A percentile compares a stretch with the other conserved stretches of the same genome.
Conservation (phyloP, 2,329 filamentous ascomycete genomes). For the Neofusicoccum ribis region DNA sequence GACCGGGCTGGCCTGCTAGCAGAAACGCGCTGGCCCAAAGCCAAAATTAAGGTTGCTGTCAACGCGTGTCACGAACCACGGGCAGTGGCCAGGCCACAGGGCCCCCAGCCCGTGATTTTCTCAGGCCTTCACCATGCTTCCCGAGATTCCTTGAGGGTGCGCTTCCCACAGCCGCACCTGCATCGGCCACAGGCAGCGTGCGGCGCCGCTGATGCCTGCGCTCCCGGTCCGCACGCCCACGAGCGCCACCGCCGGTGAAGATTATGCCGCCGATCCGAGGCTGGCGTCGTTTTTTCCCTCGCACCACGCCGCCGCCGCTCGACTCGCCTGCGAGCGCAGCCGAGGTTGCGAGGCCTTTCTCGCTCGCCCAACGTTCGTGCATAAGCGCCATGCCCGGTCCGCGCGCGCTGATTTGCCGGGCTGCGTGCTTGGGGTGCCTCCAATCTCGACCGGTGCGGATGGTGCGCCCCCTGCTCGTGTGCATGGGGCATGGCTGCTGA, state of each 20-base stretch:
- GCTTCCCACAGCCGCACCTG: constrained; percentile 15
- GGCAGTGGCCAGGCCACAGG: constrained; percentile 15
- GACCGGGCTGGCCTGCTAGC: constrained; percentile 14
- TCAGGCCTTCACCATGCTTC: constrained; percentile 23
- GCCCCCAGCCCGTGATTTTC: constrained; percentile 18
- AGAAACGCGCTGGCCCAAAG: constrained; percentile 7
- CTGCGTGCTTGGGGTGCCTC: constrained; percentile 6
- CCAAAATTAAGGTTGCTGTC: constrained; percentile 22
- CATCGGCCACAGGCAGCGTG: constrained; percentile 2
- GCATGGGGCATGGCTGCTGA: background rate
- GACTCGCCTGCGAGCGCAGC: background rate
- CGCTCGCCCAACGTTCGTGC: constrained; percentile 14
- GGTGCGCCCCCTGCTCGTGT: constrained; percentile 17
- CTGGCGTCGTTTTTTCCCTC: background rate
- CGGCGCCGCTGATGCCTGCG: constrained; percentile 10
- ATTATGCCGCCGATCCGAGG: constrained; percentile 21
- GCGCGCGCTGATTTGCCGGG: constrained; percentile 17
- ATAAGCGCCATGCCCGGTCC: constrained; percentile 17
- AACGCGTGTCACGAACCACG: constrained; percentile 20
- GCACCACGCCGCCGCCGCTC: background rate
- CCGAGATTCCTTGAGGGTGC: constrained; percentile 23
- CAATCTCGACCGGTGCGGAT: constrained; percentile 17
- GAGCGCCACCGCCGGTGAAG: constrained; percentile 11
- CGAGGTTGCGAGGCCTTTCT: background rate
- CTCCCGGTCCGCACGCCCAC: constrained; percentile 6